phyloP scores from a whole-genome alignment of 1,284 basidiomycete species.

The Fistulinella cinereoalba region DNA sequence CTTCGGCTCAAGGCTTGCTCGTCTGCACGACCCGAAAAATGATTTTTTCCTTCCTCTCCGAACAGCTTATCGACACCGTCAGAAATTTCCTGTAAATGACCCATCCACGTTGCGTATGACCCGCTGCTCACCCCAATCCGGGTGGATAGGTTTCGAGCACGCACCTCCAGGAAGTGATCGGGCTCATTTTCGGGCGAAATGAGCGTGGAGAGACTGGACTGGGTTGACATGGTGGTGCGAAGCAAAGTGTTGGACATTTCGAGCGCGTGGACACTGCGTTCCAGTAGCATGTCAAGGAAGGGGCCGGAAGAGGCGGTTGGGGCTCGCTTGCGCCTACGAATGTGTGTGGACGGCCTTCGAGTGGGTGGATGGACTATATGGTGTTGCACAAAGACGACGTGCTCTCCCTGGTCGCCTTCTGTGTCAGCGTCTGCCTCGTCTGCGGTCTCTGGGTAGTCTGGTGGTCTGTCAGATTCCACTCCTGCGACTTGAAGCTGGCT shows the following conservation, averaged over 20 bases:
- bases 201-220: slow-evolving; percentile 54
- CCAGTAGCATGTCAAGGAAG: slow-evolving; percentile 71
- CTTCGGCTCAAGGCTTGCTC: slow-evolving; percentile 50
- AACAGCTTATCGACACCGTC: slow-evolving; percentile 59
- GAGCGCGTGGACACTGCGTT: slow-evolving; percentile 75
- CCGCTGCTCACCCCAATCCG: slow-evolving; percentile 45
- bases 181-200: slow-evolving; percentile 38
- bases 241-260: slow-evolving; percentile 78
- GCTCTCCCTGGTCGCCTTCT: slow-evolving; percentile 32
- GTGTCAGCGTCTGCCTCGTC: slow-evolving; percentile 74
- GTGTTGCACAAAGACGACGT: slow-evolving; percentile 32
- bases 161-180: slow-evolving; percentile 44
- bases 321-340: slow-evolving; percentile 24
- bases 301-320: slow-evolving; percentile 31
- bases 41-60: slow-evolving; percentile 19
- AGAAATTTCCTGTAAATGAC: slow-evolving; percentile 64
- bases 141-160: slow-evolving; percentile 47
- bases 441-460: slow-evolving; percentile 71
- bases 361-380: slow-evolving; percentile 17
- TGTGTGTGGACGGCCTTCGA: slow-evolving; percentile 11
- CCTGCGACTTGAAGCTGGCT: slow-evolving; percentile 11
- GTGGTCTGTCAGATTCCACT: slow-evolving; percentile 55
- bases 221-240: slow-evolving; percentile 68
- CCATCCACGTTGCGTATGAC: slow-evolving; percentile 55
- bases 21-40: slow-evolving; percentile 8